Evolutionary conservation across 192 early-diverging fungal genomes (phyloP), one percentile per base, ranked within the genome.

Genomic region (Backusella westeae): DNA sequence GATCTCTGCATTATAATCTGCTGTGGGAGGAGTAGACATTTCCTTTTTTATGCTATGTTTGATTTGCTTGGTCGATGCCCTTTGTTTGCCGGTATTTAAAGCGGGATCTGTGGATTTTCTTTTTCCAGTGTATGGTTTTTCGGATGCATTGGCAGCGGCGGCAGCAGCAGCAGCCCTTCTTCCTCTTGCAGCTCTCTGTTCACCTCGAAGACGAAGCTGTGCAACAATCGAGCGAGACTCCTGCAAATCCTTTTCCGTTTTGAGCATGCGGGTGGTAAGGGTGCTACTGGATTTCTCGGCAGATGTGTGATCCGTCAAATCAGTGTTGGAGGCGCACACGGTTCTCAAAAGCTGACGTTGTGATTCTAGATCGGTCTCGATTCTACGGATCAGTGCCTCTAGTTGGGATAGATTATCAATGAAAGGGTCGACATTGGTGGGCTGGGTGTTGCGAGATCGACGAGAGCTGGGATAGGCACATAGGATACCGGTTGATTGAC

Each of bases 381-480:
- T 81, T 38, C 72, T 77, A 14, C 73, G 72, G 7, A 81, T 81
- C n/a, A 70, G 49, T 15, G 36, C 73, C 53, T 81, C 80, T 2
- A 81, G 65, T 3, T 75, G 75, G 4, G 80, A 81, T n/a, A 81
- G 36, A 32, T 78, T 77, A 21, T 81, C 72, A 14, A 81, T 81
- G 56, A 75, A 81, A 29, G 80, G 80, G 19, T 81, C 80, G 8
- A 81, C 80, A 53, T 81, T 74, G 17, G 72, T 69, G 19, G 80
- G 80, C 29, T 81, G 80, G 0, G 80, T 78, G 23, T 81, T 81
- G 15, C 80, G 72, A 23, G 80, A 81, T n/a, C 80, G 76, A 9
- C 80, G 72, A 21, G 80, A 81, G 34, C 76, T 81, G n/a, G 80
- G 80, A 46, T 78, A 81, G n/a, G 80, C 70, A 59, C 80, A 81